Conservation (phyloP, 257 asterid genomes). For the Datura wrightii region DNA sequence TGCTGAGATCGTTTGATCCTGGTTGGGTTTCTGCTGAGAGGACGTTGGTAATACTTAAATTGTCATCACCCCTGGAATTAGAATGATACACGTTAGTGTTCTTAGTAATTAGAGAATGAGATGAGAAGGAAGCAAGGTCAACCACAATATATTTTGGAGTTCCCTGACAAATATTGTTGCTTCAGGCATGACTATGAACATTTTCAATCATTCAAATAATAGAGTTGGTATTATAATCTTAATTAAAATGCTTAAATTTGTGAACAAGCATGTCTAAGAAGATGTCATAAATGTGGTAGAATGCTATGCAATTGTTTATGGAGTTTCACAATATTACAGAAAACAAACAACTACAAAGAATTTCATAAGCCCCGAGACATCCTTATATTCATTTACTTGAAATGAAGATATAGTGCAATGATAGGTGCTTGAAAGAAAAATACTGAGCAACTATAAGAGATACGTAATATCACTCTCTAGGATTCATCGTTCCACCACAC, state of each 20-base stretch:
- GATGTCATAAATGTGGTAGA: background rate
- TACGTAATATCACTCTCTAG: background rate
- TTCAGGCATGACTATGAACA: background rate
- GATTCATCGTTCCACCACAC: background rate
- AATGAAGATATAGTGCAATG: background rate
- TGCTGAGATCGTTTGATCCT: conserved; percentile 46
- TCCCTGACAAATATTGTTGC: background rate
- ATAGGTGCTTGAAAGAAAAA: background rate
- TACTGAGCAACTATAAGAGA: background rate
- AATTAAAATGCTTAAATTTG: background rate
- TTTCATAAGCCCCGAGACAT: background rate
- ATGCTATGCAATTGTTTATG: background rate
- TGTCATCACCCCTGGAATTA: conserved; percentile 40
- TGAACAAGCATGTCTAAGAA: background rate
- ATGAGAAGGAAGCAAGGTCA: background rate
- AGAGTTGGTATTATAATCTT: background rate
- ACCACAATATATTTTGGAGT: background rate
- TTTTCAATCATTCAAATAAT: background rate
- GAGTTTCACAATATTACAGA: background rate
- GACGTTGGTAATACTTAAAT: conserved; percentile 33
- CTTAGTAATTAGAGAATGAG: background rate
- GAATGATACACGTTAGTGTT: background rate
- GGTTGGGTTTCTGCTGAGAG: conserved; percentile 40
- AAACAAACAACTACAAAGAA: background rate
- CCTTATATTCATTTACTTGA: background rate